Conservation (phyloP, 257 asterid genomes). For the Lycium barbarum region DNA sequence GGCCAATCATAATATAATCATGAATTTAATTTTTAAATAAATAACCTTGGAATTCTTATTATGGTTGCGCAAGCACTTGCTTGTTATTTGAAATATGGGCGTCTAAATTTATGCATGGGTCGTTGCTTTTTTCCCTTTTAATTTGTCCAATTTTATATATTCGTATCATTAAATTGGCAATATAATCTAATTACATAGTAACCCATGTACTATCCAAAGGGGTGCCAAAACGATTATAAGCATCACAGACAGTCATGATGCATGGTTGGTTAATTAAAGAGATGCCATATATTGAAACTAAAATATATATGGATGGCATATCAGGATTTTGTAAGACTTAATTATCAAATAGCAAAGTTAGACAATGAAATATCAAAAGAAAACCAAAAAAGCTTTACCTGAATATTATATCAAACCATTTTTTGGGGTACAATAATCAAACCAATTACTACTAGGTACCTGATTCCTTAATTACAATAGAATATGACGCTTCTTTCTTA, state of each 20-base stretch:
- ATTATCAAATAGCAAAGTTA: too few species aligned
- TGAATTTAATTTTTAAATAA: not conserved
- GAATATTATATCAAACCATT: not conserved
- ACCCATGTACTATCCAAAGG: constrained; percentile 10
- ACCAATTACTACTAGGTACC: not conserved
- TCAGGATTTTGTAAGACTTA: not conserved
- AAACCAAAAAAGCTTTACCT: not conserved
- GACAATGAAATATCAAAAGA: constrained; percentile 11
- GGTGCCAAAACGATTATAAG: constrained; percentile 1
- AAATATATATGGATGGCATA: not conserved
- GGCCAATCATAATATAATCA: not conserved
- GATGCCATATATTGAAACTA: not conserved
- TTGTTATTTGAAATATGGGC: constrained; percentile 1
- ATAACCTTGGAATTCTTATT: not conserved
- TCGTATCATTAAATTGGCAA: not conserved
- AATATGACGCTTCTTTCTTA: not conserved
- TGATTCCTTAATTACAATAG: not conserved
- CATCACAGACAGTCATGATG: not conserved
- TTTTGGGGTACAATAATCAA: too few species aligned
- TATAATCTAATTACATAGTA: not conserved
- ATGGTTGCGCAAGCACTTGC: not conserved
- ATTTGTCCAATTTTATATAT: not conserved
- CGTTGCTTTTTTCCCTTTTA: not conserved
- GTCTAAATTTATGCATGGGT: constrained; percentile 6
- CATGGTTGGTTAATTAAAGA: not conserved